Conservation (phyloP, 495 filamentous ascomycete genomes). For the Cryomyces antarcticus region DNA sequence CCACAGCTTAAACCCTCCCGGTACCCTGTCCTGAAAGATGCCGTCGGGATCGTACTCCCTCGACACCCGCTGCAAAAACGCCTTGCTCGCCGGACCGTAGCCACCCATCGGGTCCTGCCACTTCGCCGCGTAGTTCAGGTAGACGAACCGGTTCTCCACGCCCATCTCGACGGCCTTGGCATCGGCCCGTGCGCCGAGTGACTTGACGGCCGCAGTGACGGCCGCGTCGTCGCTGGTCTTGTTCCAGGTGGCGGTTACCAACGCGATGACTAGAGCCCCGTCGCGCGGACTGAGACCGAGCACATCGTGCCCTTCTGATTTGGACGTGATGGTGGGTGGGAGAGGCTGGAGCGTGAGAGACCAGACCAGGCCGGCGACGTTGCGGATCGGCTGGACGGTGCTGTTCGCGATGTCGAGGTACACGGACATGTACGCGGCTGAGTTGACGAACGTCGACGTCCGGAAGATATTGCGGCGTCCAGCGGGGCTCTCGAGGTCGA, state of each 20-base stretch:
- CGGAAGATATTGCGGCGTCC: neutral
- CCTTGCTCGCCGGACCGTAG: slow-evolving; percentile 26
- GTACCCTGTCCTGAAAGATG: slow-evolving; percentile 17
- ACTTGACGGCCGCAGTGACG: slow-evolving; percentile 1
- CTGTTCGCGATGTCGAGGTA: neutral
- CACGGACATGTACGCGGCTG: neutral
- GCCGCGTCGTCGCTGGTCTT: slow-evolving; percentile 3
- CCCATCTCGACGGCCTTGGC: slow-evolving; percentile 12
- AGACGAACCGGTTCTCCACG: slow-evolving; percentile 12
- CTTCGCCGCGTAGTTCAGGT: slow-evolving; percentile 24
- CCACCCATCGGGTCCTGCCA: slow-evolving; percentile 25
- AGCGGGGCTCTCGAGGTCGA: no score
- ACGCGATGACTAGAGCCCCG: neutral
- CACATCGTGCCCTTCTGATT: neutral
- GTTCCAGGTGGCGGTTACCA: neutral
- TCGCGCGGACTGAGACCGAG: neutral
- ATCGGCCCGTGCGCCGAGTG: slow-evolving; percentile 3
- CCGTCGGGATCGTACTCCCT: slow-evolving; percentile 29
- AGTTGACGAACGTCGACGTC: neutral
- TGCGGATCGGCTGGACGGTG: neutral
- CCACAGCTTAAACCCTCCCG: neutral
- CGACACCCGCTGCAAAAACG: slow-evolving; percentile 18
- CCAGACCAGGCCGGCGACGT: neutral
- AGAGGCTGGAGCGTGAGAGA: neutral
- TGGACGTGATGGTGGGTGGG: neutral